Evolutionary conservation across 176 grass and related monocot species (phyloP).

Genomic region (Phoenix dactylifera): DNA sequence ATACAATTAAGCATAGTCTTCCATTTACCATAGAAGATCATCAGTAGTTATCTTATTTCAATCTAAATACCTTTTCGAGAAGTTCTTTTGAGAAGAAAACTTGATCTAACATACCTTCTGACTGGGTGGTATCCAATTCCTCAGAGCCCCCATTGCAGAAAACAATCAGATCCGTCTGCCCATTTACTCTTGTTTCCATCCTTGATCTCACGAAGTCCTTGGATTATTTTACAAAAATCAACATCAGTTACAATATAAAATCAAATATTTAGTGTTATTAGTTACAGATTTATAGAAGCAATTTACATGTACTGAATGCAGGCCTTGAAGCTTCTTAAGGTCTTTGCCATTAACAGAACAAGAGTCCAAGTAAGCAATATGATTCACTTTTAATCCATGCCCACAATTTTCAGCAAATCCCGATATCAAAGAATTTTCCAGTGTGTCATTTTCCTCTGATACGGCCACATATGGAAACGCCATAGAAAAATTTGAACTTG

Average conservation of each 20-base stretch:
- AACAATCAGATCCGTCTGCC: constrained; percentile 48
- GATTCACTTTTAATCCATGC: constrained; percentile 36
- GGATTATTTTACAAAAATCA: constrained; percentile 4
- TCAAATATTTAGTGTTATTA: too few relatives aligned
- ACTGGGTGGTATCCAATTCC: constrained; percentile 27
- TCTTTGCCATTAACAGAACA: constrained; percentile 37
- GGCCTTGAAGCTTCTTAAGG: constrained; percentile 39
- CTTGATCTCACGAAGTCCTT: constrained; percentile 49
- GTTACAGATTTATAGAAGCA: not conserved
- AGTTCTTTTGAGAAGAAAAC: too few relatives aligned
- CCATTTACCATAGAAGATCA: constrained; percentile 10
- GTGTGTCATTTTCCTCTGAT: constrained; percentile 44
- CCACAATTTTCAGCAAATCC: constrained; percentile 70
- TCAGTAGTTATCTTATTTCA: not conserved
- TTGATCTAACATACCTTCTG: constrained; percentile 49
- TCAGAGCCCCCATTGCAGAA: constrained; percentile 51
- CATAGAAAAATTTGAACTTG: constrained; percentile 76
- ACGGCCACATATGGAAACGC: constrained; percentile 73
- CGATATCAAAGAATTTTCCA: constrained; percentile 66
- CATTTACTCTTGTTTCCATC: constrained; percentile 24
- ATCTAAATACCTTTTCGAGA: constrained; percentile 45
- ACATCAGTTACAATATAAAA: too few relatives aligned
- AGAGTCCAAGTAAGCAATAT: constrained; percentile 33
- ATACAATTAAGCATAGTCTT: not conserved
- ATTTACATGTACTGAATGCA: constrained; percentile 56